These are phyloP conservation scores for Diaporthe amygdali DNA, from an alignment of 2,329 filamentous ascomycete genomes.

Conservation along the genomic window DNA sequence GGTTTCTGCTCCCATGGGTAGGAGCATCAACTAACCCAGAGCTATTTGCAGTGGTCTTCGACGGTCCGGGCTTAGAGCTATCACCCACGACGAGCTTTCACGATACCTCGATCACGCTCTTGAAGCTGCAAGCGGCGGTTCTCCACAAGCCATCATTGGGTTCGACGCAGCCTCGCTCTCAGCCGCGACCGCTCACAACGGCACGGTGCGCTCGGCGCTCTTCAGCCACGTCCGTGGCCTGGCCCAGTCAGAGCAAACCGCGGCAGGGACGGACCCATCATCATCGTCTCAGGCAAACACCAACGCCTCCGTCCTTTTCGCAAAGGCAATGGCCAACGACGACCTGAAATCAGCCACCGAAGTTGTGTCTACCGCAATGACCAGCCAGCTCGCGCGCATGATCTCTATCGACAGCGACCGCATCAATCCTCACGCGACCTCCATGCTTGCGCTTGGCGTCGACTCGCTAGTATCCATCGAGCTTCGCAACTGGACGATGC, in stretches of 20 bases:
- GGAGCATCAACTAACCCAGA: too few relatives aligned
- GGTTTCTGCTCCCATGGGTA: too few relatives aligned
- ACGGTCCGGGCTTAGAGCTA: neutral
- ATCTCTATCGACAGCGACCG: slow-evolving; percentile 16
- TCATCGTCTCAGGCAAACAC: neutral
- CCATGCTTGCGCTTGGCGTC: slow-evolving; percentile 35
- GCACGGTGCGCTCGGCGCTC: neutral
- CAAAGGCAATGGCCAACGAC: neutral
- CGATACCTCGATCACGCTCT: neutral
- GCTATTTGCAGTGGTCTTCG: neutral
- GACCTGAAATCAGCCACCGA: neutral
- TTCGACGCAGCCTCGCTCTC: neutral
- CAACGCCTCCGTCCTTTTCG: neutral
- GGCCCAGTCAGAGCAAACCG: too few relatives aligned
- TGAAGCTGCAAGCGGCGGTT: neutral
- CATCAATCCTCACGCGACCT: slow-evolving; percentile 1
- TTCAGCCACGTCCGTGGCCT: neutral
- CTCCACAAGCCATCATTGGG: neutral
- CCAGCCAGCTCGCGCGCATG: neutral
- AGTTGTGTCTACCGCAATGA: neutral
- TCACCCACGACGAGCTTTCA: neutral
- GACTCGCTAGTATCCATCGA: slow-evolving; percentile 56
- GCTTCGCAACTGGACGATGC: slow-evolving; percentile 55
- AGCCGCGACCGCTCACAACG: neutral
- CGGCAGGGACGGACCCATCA: too few relatives aligned